Base-by-base conservation (phyloP, 495 filamentous ascomycete species). In the Aspergillus baeticus region DNA sequence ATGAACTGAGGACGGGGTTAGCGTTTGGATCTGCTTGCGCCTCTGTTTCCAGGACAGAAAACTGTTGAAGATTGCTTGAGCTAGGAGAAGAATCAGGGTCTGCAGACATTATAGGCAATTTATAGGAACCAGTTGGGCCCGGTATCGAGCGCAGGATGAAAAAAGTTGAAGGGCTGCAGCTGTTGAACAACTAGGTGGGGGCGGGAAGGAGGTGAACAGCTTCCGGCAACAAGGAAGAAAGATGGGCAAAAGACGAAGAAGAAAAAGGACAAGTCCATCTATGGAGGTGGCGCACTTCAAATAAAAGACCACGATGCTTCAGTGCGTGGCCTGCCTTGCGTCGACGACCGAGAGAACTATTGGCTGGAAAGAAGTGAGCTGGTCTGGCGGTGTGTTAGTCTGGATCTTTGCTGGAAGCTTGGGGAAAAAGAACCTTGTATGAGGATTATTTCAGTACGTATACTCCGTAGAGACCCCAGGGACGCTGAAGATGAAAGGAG, bases 1-100 rank as follows among this genome's bases (percentile, higher is more conserved):
- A 57, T 48, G 49, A 29, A 29, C 26, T 29, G 26, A 29, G 26
- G 26, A 4, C 8, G 26, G 3, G 45, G 41, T 46, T 53, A 20
- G 51, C 51, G 57, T 51, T 60, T 60, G 46, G 51, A 49, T 55
- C 51, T 51, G n/a, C 38, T 37, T 49, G 57, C 31, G 51, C 29
- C 33, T 60, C 51, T 21, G 45, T 39, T 45, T 38, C 33, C 33
- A 18, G 13, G 18, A 55, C 6, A 31, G 51, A 31, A 15, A 51
- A 22, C 33, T 53, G 48, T 11, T 55, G 57, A 34, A 21, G 26
- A 22, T 29, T 46, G 18, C 44, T 50, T 45, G 51, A 54, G 21
- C 11, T 51, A 10, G 31, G 23, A 20, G 11, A n/a, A 35, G 38
- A 15, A 15, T 53, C 20, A 51, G 50, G 15, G 31, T 38, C 26